Conservation (phyloP, 1,284 basidiomycete genomes). For the Meira nashicola region DNA sequence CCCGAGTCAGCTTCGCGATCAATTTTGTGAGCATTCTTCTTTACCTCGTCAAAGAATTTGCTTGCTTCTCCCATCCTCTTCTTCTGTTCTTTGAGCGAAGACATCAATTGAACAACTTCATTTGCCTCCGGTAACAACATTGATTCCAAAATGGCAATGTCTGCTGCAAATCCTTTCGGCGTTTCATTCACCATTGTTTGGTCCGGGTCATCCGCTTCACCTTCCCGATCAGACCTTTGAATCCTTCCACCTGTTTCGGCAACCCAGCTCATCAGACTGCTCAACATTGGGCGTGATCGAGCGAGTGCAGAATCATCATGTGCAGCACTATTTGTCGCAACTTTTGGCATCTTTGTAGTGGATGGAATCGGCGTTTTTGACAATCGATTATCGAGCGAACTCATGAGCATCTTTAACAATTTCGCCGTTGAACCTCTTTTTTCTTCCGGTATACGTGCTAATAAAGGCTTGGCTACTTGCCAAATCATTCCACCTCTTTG, state of each 20-base stretch:
- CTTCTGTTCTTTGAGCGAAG: neutral
- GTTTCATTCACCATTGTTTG: neutral
- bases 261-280: conserved; percentile 8
- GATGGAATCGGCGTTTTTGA: neutral
- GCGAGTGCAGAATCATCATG: neutral
- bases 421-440: too few species aligned
- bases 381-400: neutral
- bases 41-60: neutral
- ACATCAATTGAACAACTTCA: neutral
- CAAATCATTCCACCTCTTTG: conserved; percentile 6
- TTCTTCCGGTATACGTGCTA: neutral
- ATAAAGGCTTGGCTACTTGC: conserved; percentile 1
- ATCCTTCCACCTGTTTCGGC: conserved; percentile 1
- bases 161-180: neutral
- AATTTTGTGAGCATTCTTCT: neutral
- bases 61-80: neutral
- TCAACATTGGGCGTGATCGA: neutral
- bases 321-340: neutral
- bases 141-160: conserved; percentile 1
- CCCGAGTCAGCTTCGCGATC: too few species aligned
- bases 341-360: conserved; percentile 5
- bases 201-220: neutral
- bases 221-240: neutral
- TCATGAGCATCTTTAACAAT: neutral
- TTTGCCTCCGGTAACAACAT: conserved; percentile 6